Evolutionary conservation across 1,139 yeast genomes (phyloP).

Genomic region (Geotrichum klebahnii): DNA sequence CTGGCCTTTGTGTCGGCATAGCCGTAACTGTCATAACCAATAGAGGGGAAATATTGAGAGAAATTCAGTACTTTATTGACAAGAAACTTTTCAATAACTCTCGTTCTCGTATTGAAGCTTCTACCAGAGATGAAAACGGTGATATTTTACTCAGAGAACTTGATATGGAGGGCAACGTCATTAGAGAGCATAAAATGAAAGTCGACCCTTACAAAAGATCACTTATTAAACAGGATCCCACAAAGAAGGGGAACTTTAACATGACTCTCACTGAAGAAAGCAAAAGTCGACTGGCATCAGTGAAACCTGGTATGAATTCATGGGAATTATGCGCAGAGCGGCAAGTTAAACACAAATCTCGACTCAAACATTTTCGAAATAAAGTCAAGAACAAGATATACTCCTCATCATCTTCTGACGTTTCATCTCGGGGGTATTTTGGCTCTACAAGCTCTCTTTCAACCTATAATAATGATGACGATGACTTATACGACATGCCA

Average conservation of each 20-base stretch:
- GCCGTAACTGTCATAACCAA: not conserved
- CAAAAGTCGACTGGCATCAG: no score
- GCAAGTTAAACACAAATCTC: not conserved
- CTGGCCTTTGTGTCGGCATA: not conserved
- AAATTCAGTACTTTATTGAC: slow-evolving; percentile 1
- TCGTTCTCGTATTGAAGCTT: not conserved
- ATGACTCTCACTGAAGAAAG: no score
- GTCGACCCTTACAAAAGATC: not conserved
- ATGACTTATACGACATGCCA: slow-evolving; percentile 13
- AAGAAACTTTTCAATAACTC: not conserved
- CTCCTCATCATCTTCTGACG: not conserved
- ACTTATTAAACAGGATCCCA: not conserved
- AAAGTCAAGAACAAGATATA: not conserved
- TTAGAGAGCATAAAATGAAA: not conserved
- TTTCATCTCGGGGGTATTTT: no score
- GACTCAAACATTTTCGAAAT: not conserved
- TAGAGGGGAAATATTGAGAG: slow-evolving; percentile 1
- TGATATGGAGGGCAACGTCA: slow-evolving; percentile 4
- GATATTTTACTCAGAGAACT: slow-evolving; percentile 8
- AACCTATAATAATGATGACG: slow-evolving; percentile 4
- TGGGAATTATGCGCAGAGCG: not conserved
- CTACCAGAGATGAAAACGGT: not conserved
- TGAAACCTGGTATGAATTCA: not conserved
- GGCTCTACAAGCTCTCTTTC: not conserved
- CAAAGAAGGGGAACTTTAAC: not conserved